phyloP scores from a whole-genome alignment of 2,329 filamentous ascomycete genomes.

The Trichoderma guizhouense region DNA sequence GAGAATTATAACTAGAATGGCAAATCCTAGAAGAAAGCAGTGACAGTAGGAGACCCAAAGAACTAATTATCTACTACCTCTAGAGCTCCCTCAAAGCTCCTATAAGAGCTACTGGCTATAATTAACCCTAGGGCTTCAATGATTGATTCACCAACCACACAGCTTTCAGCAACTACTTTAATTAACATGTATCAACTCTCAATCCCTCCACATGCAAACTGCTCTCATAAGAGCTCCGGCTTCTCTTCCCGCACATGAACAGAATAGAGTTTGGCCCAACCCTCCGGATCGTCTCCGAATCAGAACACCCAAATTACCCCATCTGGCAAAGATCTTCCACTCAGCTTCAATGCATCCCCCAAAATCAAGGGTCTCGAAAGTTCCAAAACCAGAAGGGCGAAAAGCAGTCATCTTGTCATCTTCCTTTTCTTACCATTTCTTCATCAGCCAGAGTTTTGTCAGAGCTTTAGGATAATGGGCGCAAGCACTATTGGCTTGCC shows the following conservation, averaged over 20 bases:
- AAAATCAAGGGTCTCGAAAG: conserved; percentile 5
- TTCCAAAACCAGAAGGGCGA: background rate
- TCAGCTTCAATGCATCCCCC: background rate
- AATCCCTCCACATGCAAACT: background rate
- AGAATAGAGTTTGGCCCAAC: background rate
- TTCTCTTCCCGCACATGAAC: background rate
- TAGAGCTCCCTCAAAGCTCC: background rate
- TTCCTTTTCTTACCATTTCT: background rate
- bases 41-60: background rate
- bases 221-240: background rate
- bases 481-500: background rate
- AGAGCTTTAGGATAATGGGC: background rate
- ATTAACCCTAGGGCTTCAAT: background rate
- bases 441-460: background rate
- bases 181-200: background rate
- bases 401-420: background rate
- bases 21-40: background rate
- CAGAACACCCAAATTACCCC: background rate
- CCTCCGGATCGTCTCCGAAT: background rate
- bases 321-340: background rate
- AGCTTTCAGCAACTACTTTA: too few species aligned
- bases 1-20: background rate
- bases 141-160: background rate
- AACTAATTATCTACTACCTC: background rate
- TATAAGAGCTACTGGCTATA: background rate